Evolutionary conservation across 2,329 filamentous ascomycete genomes (phyloP), one percentile per base, ranked within the genome.

Genomic region (Clonostachys chloroleuca): DNA sequence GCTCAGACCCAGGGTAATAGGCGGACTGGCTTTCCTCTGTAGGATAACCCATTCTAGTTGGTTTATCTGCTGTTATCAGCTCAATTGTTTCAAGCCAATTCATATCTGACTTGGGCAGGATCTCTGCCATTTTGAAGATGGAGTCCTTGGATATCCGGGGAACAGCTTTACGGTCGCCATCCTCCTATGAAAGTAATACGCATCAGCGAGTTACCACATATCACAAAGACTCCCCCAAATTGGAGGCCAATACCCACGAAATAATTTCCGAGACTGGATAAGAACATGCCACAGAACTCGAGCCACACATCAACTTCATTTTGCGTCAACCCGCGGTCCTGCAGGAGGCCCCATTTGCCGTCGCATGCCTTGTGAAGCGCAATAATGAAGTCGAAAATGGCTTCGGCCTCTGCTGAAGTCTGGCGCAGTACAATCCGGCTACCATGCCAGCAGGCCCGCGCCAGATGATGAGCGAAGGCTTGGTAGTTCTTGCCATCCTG

Each of bases 401-500:
- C 62, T 46, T 72, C 66, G 1, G 75, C 77, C 58, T 84, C 80
- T 6, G 77, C 75, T 0, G 79, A 83, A 24, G 81, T 73, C 55
- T 83, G 80, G 34, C 74, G 73, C 13, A 82, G 60, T 7, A 78
- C 74, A 46, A 83, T 73, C 47, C 77, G 69, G 20, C 74, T 73
- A 12, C 79, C 79, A 50, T 69, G 63, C 58, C 78, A 82, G 1
- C 77, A 70, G 24, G 79, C 78, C 58, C 56, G 53, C 14, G 55
- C 53, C 58, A 84, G 75, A 54, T 78, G 77, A 62, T 86, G 83
- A 17, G 81, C 80, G 66, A 86, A 87, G 60, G 77, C 74, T 63
- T 24, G 5, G 6, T 6, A 24, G 20, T 24, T 24, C 20, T 24
- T 5, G 5, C 4, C 20, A 24, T 24, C 4, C 20, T 5, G 5